Conservation (phyloP, 1,139 yeast genomes). For the Geotrichum carabidarum region DNA sequence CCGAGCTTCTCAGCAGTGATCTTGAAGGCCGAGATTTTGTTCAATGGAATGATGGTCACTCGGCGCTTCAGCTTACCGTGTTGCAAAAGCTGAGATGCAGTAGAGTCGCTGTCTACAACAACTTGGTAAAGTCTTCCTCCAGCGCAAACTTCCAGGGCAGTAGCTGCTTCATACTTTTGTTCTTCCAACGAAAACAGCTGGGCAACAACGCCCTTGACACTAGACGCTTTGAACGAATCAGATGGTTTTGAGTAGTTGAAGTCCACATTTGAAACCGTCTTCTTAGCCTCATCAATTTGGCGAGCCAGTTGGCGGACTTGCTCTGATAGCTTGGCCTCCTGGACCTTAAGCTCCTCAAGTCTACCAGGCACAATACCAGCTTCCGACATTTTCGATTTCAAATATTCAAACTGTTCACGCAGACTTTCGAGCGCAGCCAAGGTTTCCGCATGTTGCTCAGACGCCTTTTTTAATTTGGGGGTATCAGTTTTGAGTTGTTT, state of each 20-base stretch:
- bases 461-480: slow-evolving; percentile 52
- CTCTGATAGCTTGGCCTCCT: slow-evolving; percentile 32
- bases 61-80: slow-evolving; percentile 73
- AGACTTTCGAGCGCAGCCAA: slow-evolving; percentile 45
- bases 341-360: slow-evolving; percentile 45
- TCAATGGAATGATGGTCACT: slow-evolving; percentile 88
- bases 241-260: slow-evolving; percentile 67
- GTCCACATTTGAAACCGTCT: slow-evolving; percentile 69
- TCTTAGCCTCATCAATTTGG: slow-evolving; percentile 53
- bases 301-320: slow-evolving; percentile 44
- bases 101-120: slow-evolving; percentile 80
- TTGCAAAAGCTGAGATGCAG: slow-evolving; percentile 77
- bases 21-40: slow-evolving; percentile 61
- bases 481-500: slow-evolving; percentile 51
- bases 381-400: slow-evolving; percentile 45
- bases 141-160: slow-evolving; percentile 90
- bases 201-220: slow-evolving; percentile 87
- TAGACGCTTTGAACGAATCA: slow-evolving; percentile 46
- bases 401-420: slow-evolving; percentile 39
- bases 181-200: slow-evolving; percentile 67
- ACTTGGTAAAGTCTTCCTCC: slow-evolving; percentile 88
- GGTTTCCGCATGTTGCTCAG: slow-evolving; percentile 46
- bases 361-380: slow-evolving; percentile 58
- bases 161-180: slow-evolving; percentile 55
- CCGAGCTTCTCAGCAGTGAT: slow-evolving; percentile 35